Percentiles rank a stretch among this genome's conserved stretches.
Conservation (phyloP, 116 monocot species). For the Phalaenopsis hybrid region DNA sequence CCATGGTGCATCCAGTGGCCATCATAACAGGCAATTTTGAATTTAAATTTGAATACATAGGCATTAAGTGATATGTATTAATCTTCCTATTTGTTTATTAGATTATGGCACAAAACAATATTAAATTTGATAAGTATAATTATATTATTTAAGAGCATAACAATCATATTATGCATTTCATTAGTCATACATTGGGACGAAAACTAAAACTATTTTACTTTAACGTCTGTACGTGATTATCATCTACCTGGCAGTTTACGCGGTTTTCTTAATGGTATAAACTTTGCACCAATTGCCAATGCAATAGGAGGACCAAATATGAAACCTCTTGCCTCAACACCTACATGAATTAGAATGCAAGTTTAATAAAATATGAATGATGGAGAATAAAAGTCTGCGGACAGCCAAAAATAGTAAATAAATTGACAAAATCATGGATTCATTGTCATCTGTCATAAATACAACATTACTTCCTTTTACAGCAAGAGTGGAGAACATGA, state of each 20-base stretch:
- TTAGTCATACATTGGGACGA: too few relatives aligned
- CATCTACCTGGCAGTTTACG: conserved; percentile 58
- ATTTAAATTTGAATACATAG: neutral
- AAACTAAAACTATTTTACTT: too few relatives aligned
- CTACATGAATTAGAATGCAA: conserved; percentile 9
- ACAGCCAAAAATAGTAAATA: neutral
- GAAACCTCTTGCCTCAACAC: conserved; percentile 76
- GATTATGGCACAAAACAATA: too few relatives aligned
- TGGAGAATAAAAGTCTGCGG: neutral
- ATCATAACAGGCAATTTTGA: neutral
- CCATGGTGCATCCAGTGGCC: neutral
- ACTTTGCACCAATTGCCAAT: conserved; percentile 73
- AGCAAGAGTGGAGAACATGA: neutral
- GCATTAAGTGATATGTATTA: too few relatives aligned
- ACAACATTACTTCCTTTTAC: neutral
- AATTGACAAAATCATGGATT: neutral
- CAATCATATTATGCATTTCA: too few relatives aligned
- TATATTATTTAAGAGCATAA: too few relatives aligned
- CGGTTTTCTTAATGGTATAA: conserved; percentile 69
- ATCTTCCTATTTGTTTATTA: too few relatives aligned
- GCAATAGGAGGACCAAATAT: conserved; percentile 79
- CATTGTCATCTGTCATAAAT: neutral
- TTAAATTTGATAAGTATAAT: too few relatives aligned
- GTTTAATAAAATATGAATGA: conserved; percentile 1
- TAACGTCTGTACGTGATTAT: neutral